Evolutionary conservation across 2,329 filamentous ascomycete species (phyloP).

Genomic region (Tolypocladium guangdongense): DNA sequence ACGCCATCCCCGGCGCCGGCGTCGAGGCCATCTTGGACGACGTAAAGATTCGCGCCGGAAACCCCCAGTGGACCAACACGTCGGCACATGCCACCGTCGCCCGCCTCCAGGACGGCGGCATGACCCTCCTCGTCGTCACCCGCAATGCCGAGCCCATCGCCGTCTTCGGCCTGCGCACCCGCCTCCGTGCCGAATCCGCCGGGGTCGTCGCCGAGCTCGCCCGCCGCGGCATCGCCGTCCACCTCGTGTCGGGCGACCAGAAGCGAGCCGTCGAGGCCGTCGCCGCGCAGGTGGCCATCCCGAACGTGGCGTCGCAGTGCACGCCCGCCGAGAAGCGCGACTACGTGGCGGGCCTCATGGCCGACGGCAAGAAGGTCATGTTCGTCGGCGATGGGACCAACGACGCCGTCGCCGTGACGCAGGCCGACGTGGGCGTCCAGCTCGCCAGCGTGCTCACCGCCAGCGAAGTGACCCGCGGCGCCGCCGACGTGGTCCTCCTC

Average conservation of each 20-base stretch:
- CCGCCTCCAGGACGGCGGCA: constrained; percentile 8
- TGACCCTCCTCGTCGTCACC: constrained; percentile 18
- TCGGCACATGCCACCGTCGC: constrained; percentile 9
- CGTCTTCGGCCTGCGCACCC: constrained; percentile 36
- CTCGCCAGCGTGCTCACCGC: constrained; percentile 31
- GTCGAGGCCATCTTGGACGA: constrained; percentile 25
- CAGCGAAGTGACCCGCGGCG: constrained; percentile 43
- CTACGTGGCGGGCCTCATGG: constrained; percentile 34
- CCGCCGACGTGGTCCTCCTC: constrained; percentile 48
- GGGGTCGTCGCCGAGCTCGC: constrained; percentile 33
- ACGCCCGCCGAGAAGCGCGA: constrained; percentile 42
- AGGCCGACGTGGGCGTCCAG: constrained; percentile 50
- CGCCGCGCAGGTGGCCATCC: constrained; percentile 30
- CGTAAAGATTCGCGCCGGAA: constrained; percentile 29
- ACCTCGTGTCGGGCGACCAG: constrained; percentile 48
- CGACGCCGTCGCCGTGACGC: constrained; percentile 49
- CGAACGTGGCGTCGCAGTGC: constrained; percentile 32
- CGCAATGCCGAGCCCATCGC: constrained; percentile 21
- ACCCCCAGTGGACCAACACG: constrained; percentile 29
- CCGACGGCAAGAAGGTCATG: constrained; percentile 26
- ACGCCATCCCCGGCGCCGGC: constrained; percentile 26
- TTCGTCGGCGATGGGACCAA: constrained; percentile 57
- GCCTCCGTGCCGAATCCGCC: constrained; percentile 25
- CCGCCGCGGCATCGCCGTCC: constrained; percentile 34
- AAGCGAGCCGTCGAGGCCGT: constrained; percentile 33